A percentile compares a stretch with the other conserved stretches of the same genome.
Evolutionary conservation across 2,329 filamentous ascomycete species (phyloP).

Genomic region (Fusarium euwallaceae): DNA sequence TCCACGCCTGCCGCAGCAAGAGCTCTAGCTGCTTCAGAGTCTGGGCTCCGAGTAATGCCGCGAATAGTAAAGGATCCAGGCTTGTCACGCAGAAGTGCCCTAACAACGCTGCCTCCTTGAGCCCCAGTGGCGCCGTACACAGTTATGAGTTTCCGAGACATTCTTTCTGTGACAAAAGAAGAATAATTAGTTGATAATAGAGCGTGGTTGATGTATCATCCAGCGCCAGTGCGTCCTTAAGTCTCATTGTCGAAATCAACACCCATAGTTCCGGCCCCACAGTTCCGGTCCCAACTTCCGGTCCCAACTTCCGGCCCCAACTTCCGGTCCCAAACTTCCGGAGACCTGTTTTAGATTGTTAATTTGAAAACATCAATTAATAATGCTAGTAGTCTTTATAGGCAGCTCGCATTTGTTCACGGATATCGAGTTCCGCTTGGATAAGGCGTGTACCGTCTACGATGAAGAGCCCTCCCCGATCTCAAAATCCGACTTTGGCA

Average conservation of each 20-base stretch:
- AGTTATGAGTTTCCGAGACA: slow-evolving; percentile 45
- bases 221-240: neutral
- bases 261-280: too few species aligned
- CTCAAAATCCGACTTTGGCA: neutral
- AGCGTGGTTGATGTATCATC: neutral
- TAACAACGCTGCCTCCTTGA: slow-evolving; percentile 49
- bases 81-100: slow-evolving; percentile 49
- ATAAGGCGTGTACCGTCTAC: neutral
- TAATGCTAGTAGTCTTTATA: neutral
- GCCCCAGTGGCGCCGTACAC: slow-evolving; percentile 50
- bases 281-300: too few species aligned
- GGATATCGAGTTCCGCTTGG: neutral
- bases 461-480: neutral
- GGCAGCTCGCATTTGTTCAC: neutral
- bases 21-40: slow-evolving; percentile 46
- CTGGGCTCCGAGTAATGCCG: slow-evolving; percentile 47
- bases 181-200: too few species aligned
- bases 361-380: neutral
- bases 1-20: slow-evolving; percentile 45
- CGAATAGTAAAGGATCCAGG: slow-evolving; percentile 43
- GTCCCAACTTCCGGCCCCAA: too few species aligned
- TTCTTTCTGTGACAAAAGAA: neutral
- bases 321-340: too few species aligned
- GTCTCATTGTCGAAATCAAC: neutral
- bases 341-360: too few species aligned